A percentile compares a stretch with the other conserved stretches of the same genome.
Evolutionary conservation across 306 rosid species (phyloP).

Genomic region (Begonia masoniana): DNA sequence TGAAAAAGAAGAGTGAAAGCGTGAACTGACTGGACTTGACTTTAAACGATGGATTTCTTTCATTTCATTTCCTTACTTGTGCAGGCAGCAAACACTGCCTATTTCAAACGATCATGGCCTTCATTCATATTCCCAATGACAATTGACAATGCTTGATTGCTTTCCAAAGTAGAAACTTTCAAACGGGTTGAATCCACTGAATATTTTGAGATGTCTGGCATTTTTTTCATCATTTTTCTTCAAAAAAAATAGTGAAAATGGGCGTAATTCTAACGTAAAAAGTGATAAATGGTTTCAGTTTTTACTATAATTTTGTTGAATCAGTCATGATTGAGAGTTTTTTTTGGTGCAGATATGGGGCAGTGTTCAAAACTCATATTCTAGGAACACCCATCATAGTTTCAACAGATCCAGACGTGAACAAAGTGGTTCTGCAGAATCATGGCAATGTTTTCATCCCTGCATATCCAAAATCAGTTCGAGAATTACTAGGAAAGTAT

Average conservation of each 20-base stretch:
- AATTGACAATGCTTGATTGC: too few species aligned
- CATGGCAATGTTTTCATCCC: constrained; percentile 62
- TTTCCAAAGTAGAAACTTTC: too few species aligned
- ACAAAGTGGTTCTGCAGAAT: constrained; percentile 60
- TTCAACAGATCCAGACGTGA: constrained; percentile 77
- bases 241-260: too few species aligned
- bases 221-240: too few species aligned
- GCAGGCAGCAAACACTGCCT: constrained; percentile 18
- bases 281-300: too few species aligned
- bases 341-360: constrained; percentile 47
- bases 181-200: too few species aligned
- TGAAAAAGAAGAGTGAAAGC: constrained; percentile 5
- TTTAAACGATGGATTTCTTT: constrained; percentile 6
- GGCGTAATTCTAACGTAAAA: too few species aligned
- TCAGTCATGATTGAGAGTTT: too few species aligned
- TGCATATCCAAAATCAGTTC: constrained; percentile 86
- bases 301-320: too few species aligned
- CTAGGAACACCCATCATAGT: constrained; percentile 72
- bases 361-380: constrained; percentile 67
- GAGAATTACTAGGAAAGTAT: constrained; percentile 56
- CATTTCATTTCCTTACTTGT: constrained; percentile 11
- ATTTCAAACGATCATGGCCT: neutral
- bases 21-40: constrained; percentile 6
- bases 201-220: too few species aligned
- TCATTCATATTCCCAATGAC: too few species aligned